These are phyloP conservation scores for Priceomyces melissophilus DNA, from an alignment of 805 yeast species.

Conservation along the genomic window DNA sequence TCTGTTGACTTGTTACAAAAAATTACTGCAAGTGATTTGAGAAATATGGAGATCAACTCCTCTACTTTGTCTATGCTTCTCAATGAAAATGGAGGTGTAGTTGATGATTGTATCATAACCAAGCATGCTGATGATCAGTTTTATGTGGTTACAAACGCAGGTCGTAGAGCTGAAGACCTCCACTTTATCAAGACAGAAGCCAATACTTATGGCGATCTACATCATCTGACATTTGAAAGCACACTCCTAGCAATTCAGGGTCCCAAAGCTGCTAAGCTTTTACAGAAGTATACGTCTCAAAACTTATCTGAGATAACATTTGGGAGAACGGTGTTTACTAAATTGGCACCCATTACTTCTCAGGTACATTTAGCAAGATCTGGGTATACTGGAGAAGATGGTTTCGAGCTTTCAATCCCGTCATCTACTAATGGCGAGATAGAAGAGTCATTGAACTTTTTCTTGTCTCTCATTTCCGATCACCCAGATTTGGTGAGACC, in stretches of 20 bases:
- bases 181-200: constrained; percentile 58
- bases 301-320: constrained; percentile 64
- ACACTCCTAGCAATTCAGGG: constrained; percentile 91
- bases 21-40: constrained; percentile 84
- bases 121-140: constrained; percentile 72
- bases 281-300: constrained; percentile 60
- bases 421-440: constrained; percentile 37
- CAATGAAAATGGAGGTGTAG: constrained; percentile 72
- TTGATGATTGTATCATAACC: constrained; percentile 91
- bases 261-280: constrained; percentile 68
- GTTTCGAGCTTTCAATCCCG: constrained; percentile 86
- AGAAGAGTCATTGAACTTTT: constrained; percentile 52
- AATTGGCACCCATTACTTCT: constrained; percentile 37
- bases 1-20: constrained; percentile 67
- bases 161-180: constrained; percentile 80
- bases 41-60: constrained; percentile 49
- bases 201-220: constrained; percentile 31
- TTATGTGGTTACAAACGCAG: constrained; percentile 94
- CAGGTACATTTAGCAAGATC: constrained; percentile 83
- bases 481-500: constrained; percentile 63
- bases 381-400: constrained; percentile 98
- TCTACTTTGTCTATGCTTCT: constrained; percentile 78
- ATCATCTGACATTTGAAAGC: constrained; percentile 54
- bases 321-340: constrained; percentile 60
- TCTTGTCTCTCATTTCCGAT: constrained; percentile 54